Evolutionary conservation across 352 stramenopile genomes (phyloP), one percentile per base, ranked within the genome.

Genomic region (Hyaloperonospora arabidopsidis): DNA sequence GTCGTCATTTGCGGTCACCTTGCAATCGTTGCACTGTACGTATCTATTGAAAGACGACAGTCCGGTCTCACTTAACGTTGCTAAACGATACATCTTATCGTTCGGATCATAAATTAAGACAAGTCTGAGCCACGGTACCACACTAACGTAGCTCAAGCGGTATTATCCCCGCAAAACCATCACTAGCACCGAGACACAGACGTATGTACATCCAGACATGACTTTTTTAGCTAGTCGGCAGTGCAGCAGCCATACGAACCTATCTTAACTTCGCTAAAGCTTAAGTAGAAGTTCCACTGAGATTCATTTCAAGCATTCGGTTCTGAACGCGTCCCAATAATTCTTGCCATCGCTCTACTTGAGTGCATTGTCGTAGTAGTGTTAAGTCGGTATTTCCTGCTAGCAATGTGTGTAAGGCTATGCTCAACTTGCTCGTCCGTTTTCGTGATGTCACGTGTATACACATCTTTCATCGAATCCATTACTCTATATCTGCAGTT

Each of bases 371-470:
- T 95, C 51, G 76, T 96, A 18, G 70, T 96, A 11, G 76, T 95
- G 28, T 84, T 79, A n/a, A 80, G 65, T 12, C 77, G 91, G 60
- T 89, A 93, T 40, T 85, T 86, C 18, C 58, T 93, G 18, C 59
- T 96, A 36, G 86, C 83, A 6, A 74, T 78, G 28, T 89, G 86
- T n/a, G 83, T 83, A 86, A 96, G 47, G 82, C 83, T 5, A 76
- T 95, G 35, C 84, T 87, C 25, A 83, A 81, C 36, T 71, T 96
- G 32, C 63, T 95, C 21, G 17, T 86, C 87, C 14, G 88, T 95
- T 49, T 78, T 84, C n/a, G 43, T 96, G 87, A 86, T 92, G 82
- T 53, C 87, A 96, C 52, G 84, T 94, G 45, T 96, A 95, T 60
- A 74, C 87, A 12, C 84, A 85, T 2, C 76, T 95, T 48, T 65